phyloP scores from a whole-genome alignment of 1,284 basidiomycete genomes.

The Microbotryum violaceum region DNA sequence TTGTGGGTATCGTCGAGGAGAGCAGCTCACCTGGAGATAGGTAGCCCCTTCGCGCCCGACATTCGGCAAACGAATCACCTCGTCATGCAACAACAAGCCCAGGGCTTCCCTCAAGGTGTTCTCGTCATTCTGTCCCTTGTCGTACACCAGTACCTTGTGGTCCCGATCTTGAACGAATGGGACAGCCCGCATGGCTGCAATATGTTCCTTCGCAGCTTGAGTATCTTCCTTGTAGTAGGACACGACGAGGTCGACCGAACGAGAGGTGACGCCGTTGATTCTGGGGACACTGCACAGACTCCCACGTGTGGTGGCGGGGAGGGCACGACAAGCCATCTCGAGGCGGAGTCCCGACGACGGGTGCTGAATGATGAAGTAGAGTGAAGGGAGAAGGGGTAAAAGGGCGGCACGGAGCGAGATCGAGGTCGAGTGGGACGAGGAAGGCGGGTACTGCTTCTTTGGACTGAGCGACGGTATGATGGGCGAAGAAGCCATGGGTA shows the following conservation, averaged over 20 bases:
- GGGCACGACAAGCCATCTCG: conserved; percentile 14
- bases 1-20: neutral
- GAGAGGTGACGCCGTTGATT: neutral
- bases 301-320: conserved; percentile 14
- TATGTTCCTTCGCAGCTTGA: neutral
- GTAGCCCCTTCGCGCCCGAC: conserved; percentile 34
- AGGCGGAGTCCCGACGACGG: conserved; percentile 6
- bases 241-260: conserved; percentile 28
- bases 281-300: conserved; percentile 11
- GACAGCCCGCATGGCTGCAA: conserved; percentile 6
- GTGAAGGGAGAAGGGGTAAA: conserved; percentile 19
- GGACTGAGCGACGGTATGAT: neutral
- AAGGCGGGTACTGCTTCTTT: neutral
- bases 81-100: conserved; percentile 6
- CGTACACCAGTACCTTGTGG: conserved; percentile 23
- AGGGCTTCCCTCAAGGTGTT: conserved; percentile 10
- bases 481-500: neutral
- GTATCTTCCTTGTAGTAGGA: conserved; percentile 26
- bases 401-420: conserved; percentile 6
- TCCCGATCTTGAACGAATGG: conserved; percentile 3
- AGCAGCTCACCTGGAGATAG: conserved; percentile 29
- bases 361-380: conserved; percentile 12
- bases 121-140: conserved; percentile 16
- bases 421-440: neutral
- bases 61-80: conserved; percentile 30